phyloP scores from a whole-genome alignment of 1,284 basidiomycete genomes.

The Albatrellus sp. region DNA sequence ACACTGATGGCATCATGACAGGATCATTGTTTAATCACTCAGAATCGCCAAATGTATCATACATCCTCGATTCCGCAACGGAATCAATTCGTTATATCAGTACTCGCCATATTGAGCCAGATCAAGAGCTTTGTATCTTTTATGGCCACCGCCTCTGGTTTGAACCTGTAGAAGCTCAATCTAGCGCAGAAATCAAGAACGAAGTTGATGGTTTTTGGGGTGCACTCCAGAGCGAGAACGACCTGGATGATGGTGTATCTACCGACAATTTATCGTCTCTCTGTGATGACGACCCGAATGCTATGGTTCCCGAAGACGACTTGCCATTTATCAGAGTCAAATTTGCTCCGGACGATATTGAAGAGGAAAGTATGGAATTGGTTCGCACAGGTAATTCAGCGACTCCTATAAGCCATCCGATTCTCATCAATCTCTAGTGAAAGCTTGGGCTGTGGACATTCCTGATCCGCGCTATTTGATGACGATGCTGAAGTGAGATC shows the following conservation, averaged over 20 bases:
- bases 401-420: neutral
- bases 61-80: conserved; percentile 34
- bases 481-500: conserved; percentile 50
- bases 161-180: conserved; percentile 22
- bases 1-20: conserved; percentile 15
- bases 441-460: conserved; percentile 84
- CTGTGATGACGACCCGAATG: conserved; percentile 22
- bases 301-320: conserved; percentile 37
- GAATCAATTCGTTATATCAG: conserved; percentile 63
- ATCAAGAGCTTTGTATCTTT: conserved; percentile 73
- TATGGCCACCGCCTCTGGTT: conserved; percentile 67
- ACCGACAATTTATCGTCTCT: conserved; percentile 7
- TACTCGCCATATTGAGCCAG: conserved; percentile 34
- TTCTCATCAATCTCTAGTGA: conserved; percentile 24
- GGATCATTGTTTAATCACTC: conserved; percentile 79
- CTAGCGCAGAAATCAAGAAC: conserved; percentile 1
- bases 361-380: conserved; percentile 45
- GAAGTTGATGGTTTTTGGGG: conserved; percentile 32
- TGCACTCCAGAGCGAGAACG: conserved; percentile 19
- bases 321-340: conserved; percentile 55
- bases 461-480: conserved; percentile 51
- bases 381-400: conserved; percentile 40
- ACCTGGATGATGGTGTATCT: conserved; percentile 10
- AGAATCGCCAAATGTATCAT: conserved; percentile 60
- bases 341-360: conserved; percentile 36